Base-by-base conservation (phyloP, 1,284 basidiomycete species). In the Coniferiporia weirii region DNA sequence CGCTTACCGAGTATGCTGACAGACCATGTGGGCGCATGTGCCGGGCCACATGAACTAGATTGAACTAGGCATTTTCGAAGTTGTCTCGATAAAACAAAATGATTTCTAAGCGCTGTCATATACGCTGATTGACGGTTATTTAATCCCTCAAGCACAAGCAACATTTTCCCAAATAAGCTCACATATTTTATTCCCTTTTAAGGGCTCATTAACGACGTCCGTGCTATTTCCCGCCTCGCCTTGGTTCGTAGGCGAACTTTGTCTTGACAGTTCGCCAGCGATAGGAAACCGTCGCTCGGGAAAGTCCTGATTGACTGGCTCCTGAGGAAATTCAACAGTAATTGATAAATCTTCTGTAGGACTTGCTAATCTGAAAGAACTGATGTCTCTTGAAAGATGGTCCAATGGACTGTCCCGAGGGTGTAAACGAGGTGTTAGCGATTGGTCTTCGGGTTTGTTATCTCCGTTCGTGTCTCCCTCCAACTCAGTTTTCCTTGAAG, bases 81-180 rank as follows among this genome's bases (percentile, higher is more conserved):
- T 8, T 35, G 54, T 15, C 48, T 56, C 9, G 44, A 48, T 17
- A 45, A 32, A 38, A 19, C 17, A 8, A 56, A 34, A 22, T 56
- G 54, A 36, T 56, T 56, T 5, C 1, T 1, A 12, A 56, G 35
- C 7, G 54, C 54, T 15, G 54, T 56, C 54, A 56, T 56, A 40
- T 56, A 48, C 19, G 54, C 54, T 56, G 19, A 32, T 22, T 17
- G 15, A 10, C 15, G 46, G 13, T 45, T 9, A n/a, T 19, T 15
- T 7, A 27, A 4, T 22, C 22, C n/a, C 34, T 34, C 13, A 22
- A n/a, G 12, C 15, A 12, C 38, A 22, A 10, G 27, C 17, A 35
- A 46, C 22, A 47, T 34, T 4, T 22, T 20, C 9, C 43, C 43
- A 34, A n/a, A 15, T 3, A 10, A 20, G 19, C 53, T 22, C 46